Percentiles rank a stretch among this genome's conserved stretches.
These are phyloP conservation scores for Aspergillus luchuensis DNA, from an alignment of 2,329 filamentous ascomycete species.

Conservation along the genomic window DNA sequence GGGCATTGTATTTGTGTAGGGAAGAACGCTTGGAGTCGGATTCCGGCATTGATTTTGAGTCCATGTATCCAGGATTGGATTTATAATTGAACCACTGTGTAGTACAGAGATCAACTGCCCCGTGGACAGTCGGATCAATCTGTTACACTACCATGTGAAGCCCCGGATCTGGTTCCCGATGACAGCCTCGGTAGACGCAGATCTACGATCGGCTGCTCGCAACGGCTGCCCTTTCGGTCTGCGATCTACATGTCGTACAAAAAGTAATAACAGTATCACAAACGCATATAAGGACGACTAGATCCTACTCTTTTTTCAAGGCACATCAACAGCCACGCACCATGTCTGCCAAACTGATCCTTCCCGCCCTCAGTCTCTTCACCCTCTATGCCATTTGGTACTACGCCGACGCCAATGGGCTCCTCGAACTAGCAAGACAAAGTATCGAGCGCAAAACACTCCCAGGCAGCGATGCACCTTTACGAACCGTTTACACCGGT, in stretches of 20 bases:
- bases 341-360: slow-evolving; percentile 28
- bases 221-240: background rate
- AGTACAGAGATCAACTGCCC: no score
- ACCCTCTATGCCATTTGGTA: slow-evolving; percentile 39
- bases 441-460: slow-evolving; percentile 28
- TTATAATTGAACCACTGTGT: no score
- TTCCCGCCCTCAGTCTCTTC: slow-evolving; percentile 35
- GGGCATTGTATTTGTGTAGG: no score
- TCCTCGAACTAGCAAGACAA: slow-evolving; percentile 23
- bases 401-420: slow-evolving; percentile 37
- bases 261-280: background rate
- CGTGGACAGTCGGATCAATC: no score
- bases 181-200: background rate
- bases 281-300: background rate
- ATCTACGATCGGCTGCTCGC: background rate
- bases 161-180: background rate
- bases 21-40: no score
- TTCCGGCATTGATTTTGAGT: no score
- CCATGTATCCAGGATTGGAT: no score
- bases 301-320: no score
- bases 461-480: slow-evolving; percentile 28
- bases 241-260: background rate
- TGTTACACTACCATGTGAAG: background rate
- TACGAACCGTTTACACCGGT: slow-evolving; percentile 39
- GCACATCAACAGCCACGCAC: background rate